Percentiles rank a stretch among this genome's conserved stretches.
Conservation (phyloP, 2,329 filamentous ascomycete genomes). For the Saccharata proteae region DNA sequence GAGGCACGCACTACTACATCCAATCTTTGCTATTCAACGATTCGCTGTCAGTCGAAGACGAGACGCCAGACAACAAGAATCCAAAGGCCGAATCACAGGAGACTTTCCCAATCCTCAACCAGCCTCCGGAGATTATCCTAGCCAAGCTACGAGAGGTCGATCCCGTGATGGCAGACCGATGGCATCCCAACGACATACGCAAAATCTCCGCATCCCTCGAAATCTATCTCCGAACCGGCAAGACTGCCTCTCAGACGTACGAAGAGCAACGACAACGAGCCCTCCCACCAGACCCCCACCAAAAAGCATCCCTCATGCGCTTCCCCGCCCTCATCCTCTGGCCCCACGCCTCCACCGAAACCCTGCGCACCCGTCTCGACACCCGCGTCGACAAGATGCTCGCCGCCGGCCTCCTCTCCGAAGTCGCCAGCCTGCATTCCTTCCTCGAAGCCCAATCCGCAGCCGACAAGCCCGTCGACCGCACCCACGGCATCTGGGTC, state of each 20-base stretch:
- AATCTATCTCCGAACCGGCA: conserved; percentile 76
- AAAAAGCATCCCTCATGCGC: conserved; percentile 15
- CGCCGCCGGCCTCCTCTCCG: conserved; percentile 47
- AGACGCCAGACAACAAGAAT: background rate
- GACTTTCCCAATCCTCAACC: conserved; percentile 57
- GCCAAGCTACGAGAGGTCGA: conserved; percentile 67
- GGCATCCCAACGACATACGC: conserved; percentile 86
- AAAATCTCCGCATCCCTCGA: conserved; percentile 86
- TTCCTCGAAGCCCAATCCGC: conserved; percentile 34
- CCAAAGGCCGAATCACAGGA: background rate
- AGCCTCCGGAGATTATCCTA: conserved; percentile 58
- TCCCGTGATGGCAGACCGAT: conserved; percentile 75
- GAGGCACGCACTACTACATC: conserved; percentile 91
- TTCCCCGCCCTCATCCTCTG: conserved; percentile 65
- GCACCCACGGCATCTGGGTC: conserved; percentile 81
- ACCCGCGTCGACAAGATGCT: conserved; percentile 77
- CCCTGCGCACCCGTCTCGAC: conserved; percentile 60
- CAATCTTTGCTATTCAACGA: conserved; percentile 78
- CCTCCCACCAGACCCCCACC: conserved; percentile 7
- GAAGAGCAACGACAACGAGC: conserved; percentile 50
- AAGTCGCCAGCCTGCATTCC: conserved; percentile 43
- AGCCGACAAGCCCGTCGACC: conserved; percentile 49
- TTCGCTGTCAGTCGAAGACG: conserved; percentile 40
- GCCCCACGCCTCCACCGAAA: conserved; percentile 64
- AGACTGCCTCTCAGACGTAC: conserved; percentile 75